Percentiles rank a stretch among this genome's conserved stretches.
phyloP scores from a whole-genome alignment of 2,329 filamentous ascomycete species.

The Sporothrix humicola region DNA sequence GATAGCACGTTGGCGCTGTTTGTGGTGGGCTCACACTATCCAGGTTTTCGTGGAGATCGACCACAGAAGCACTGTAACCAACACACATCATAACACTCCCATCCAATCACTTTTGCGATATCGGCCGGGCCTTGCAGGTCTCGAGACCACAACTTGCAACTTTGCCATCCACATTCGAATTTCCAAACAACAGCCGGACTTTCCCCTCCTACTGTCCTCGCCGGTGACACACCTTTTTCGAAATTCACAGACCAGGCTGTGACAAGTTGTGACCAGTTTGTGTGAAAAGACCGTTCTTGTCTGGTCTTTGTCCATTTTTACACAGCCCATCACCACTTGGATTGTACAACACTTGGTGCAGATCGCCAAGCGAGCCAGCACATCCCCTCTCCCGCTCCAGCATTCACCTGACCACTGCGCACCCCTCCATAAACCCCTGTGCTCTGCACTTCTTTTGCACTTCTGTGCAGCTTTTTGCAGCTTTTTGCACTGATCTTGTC shows the following conservation, averaged over 20 bases:
- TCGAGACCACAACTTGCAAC: conserved; percentile 5
- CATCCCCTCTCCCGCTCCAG: not conserved
- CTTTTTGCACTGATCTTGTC: not conserved
- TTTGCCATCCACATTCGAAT: not conserved
- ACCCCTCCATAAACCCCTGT: not conserved
- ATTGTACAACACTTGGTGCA: conserved; percentile 2
- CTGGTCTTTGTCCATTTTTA: not conserved
- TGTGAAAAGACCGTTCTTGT: not conserved
- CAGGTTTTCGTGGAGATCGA: not conserved
- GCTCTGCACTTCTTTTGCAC: conserved; percentile 7
- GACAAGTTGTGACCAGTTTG: not conserved
- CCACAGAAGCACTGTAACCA: conserved; percentile 12
- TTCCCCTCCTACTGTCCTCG: conserved; percentile 1
- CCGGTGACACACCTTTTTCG: conserved; percentile 7
- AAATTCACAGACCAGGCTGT: not conserved
- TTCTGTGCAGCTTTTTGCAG: not conserved
- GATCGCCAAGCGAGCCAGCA: conserved; percentile 12
- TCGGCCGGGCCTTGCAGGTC: conserved; percentile 9
- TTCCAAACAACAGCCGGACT: not conserved
- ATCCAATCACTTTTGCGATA: conserved; percentile 11
- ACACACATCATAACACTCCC: not conserved
- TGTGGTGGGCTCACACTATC: not conserved
- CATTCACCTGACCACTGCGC: conserved; percentile 12
- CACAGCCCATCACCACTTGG: conserved; percentile 5
- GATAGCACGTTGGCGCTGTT: not conserved